Evolutionary conservation across 371 early-diverging fungal genomes (phyloP), one percentile per base, ranked within the genome.

Genomic region (Smittium culicis): DNA sequence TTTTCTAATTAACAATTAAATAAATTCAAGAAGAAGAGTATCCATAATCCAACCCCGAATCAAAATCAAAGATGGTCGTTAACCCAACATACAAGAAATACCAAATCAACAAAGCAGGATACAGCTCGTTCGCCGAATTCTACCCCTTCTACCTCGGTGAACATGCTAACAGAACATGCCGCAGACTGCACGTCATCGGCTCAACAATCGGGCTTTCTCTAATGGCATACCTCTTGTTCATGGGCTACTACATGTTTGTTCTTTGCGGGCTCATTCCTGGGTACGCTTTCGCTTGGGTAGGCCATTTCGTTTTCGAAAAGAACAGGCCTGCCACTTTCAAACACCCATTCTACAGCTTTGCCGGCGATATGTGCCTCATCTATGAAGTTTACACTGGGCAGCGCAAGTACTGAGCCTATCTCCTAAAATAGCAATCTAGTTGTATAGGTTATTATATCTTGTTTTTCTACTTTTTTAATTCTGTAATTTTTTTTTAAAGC

Each of bases 261-360:
- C n/a, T 59, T 27, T 32, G 5, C 5, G 32, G 30, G 25, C 25
- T 59, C 11, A 32, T 29, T 14, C 30, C 32, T 59, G 28, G 60
- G 5, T 59, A 45, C 45, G 20, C 45, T 20, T 45, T 45, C 5
- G 45, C 45, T 45, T 45, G 45, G 45, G 20, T 45, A 5, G 45
- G 45, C 45, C 45, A 45, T 20, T 45, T 45, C 20, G 45, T 45
- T 11, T 45, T 45, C 61, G 77, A 79, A 65, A 73, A 76, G 64
- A 79, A 79, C 73, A 67, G 67, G 54, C 79, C 79, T n/a, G 79
- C 79, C 32, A 79, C 79, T 1, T 79, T 79, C 73, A 74, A 56
- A 69, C 73, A 76, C 69, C 79, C 79, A 1, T n/a, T 77, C 31
- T 79, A 68, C 67, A 68, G 68, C 14, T 66, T 79, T 17, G 67